Conservation (phyloP, 192 early-diverging fungal genomes). For the Phlyctochytrium planicorne region DNA sequence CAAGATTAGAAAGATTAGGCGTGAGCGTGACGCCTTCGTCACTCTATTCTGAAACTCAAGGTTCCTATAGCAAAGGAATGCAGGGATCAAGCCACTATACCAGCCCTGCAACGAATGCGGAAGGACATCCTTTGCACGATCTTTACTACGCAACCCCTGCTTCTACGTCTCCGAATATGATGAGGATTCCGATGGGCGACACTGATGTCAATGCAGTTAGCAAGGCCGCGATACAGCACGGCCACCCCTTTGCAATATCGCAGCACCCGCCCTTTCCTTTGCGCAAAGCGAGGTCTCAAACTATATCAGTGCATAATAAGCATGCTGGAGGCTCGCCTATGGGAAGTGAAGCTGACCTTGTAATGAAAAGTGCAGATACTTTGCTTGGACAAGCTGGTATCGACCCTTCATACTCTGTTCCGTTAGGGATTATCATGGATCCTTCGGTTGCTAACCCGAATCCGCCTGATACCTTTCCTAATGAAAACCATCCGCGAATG, state of each 20-base stretch:
- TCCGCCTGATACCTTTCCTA: not conserved
- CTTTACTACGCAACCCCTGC: not conserved
- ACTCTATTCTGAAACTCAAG: not conserved
- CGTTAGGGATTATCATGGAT: slow-evolving; percentile 13
- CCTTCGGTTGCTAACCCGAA: not conserved
- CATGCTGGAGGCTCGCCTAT: not conserved
- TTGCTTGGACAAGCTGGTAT: not conserved
- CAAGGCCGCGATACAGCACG: not conserved
- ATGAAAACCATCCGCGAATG: slow-evolving; percentile 33
- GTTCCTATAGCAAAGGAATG: not conserved
- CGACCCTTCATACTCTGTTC: not conserved
- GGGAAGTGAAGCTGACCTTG: not conserved
- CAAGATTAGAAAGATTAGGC: too few relatives aligned
- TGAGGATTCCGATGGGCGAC: not conserved
- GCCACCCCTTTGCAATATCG: not conserved
- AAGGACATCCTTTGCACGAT: not conserved
- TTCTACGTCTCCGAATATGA: slow-evolving; percentile 16
- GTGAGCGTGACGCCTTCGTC: too few relatives aligned
- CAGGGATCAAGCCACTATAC: not conserved
- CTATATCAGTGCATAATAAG: slow-evolving; percentile 4
- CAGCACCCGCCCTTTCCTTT: slow-evolving; percentile 23
- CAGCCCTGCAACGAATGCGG: not conserved
- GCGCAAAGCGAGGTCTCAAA: slow-evolving; percentile 32
- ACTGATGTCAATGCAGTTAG: too few relatives aligned
- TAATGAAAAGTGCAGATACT: not conserved